These are phyloP conservation scores for Eutypa lata DNA, from an alignment of 2,329 filamentous ascomycete species.

Conservation along the genomic window DNA sequence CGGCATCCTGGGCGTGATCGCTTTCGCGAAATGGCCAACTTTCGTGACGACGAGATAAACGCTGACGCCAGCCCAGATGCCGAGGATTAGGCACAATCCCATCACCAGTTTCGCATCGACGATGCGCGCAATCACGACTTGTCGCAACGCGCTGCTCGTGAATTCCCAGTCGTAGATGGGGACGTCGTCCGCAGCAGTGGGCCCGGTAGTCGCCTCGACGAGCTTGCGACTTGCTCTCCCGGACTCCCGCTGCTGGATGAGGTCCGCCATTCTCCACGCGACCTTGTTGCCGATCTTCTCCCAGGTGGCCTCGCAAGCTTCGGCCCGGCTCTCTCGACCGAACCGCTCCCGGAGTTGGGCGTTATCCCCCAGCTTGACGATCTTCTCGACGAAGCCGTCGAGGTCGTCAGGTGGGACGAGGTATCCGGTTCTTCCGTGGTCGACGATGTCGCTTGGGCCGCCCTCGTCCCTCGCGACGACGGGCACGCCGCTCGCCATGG, in stretches of 20 bases:
- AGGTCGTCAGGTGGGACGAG: slow-evolving; percentile 59
- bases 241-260: slow-evolving; percentile 43
- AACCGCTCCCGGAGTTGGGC: slow-evolving; percentile 41
- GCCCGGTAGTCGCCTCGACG: slow-evolving; percentile 1
- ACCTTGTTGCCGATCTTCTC: slow-evolving; percentile 69
- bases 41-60: slow-evolving; percentile 49
- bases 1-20: slow-evolving; percentile 3
- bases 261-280: slow-evolving; percentile 59
- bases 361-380: slow-evolving; percentile 48
- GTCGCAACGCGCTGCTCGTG: slow-evolving; percentile 37
- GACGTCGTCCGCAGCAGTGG: slow-evolving; percentile 7
- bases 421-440: slow-evolving; percentile 57
- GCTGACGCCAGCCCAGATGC: slow-evolving; percentile 47
- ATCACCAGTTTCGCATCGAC: slow-evolving; percentile 43
- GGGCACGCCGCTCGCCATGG: slow-evolving; percentile 68
- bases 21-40: slow-evolving; percentile 34
- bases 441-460: slow-evolving; percentile 65
- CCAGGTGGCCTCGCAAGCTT: slow-evolving; percentile 65
- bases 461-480: slow-evolving; percentile 68
- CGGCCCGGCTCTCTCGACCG: slow-evolving; percentile 44
- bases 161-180: slow-evolving; percentile 43
- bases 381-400: slow-evolving; percentile 52
- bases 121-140: slow-evolving; percentile 32
- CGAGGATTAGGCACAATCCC: slow-evolving; percentile 43
- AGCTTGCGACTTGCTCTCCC: slow-evolving; percentile 29